Conservation (phyloP, 75 land plant species). For the Selaginella moellendorffii region DNA sequence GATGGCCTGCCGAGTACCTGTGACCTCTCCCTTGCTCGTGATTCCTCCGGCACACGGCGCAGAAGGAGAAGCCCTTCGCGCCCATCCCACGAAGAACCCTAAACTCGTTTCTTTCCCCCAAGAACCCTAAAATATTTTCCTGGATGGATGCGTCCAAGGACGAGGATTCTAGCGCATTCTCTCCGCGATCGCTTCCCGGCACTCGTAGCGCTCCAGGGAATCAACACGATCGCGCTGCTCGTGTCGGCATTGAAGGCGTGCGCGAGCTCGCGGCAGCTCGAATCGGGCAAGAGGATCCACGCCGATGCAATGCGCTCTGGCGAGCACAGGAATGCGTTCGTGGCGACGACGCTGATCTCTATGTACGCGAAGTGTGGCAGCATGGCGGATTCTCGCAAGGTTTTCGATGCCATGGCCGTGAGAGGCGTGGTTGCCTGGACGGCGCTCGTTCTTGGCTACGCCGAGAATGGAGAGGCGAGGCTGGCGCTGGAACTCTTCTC, state of each 20-base stretch:
- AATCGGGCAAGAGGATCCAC: slow-evolving; percentile 24
- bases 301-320: slow-evolving; percentile 24
- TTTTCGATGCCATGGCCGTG: slow-evolving; percentile 20
- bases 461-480: slow-evolving; percentile 13
- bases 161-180: too few species aligned
- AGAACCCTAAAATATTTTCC: too few species aligned
- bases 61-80: slow-evolving; percentile 29
- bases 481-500: slow-evolving; percentile 19
- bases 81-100: not conserved
- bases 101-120: too few species aligned
- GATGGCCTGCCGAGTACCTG: slow-evolving; percentile 45
- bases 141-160: too few species aligned
- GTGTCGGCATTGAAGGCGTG: not conserved
- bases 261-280: not conserved
- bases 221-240: too few species aligned
- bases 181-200: too few species aligned
- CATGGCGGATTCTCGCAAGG: slow-evolving; percentile 22
- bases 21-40: slow-evolving; percentile 66
- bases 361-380: slow-evolving; percentile 50
- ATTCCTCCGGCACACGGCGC: slow-evolving; percentile 59
- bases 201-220: too few species aligned
- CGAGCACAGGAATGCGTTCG: slow-evolving; percentile 3
- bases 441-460: slow-evolving; percentile 39
- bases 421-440: slow-evolving; percentile 36
- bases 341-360: slow-evolving; percentile 35